Base-by-base conservation (phyloP, 306 rosid species). In the Prunus mira region DNA sequence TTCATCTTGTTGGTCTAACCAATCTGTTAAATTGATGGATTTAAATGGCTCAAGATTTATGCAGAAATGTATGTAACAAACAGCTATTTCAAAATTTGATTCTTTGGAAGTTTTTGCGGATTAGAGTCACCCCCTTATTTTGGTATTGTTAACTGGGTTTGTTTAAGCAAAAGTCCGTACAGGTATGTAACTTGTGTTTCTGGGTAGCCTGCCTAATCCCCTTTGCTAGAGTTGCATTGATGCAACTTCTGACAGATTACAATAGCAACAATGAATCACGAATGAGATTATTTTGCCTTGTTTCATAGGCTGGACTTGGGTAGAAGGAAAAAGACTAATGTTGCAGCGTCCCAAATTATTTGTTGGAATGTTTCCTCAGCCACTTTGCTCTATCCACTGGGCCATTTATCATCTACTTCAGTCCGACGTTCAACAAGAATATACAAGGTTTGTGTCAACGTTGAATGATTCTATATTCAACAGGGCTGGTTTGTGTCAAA, bases 21-120 rank as follows among this genome's bases (percentile, higher is more conserved):
- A 67, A 66, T 45, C 62, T 56, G 4, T 9, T 20, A 20, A 52
- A 14, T 52, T 52, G 5, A 64, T 32, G 4, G 17, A 17, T 58
- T 58, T 58, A 22, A 65, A 5, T 65, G 69, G 69, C 41, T 65
- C 69, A 17, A 65, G 70, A 18, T 66, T 66, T 24, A 41, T 65
- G 14, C 45, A n/a, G 3, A 65, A 19, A 9, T 12, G 22, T 20
- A 18, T 20, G 24, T 41, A 1, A 41, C 52, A 43, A 38, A 19
- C 0, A 2, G 20, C 56, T 51, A 5, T 51, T 51, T 51, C 8
- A 15, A 4, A 51, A 38, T 51, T 9, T 17, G 12, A 7, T 65
- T 34, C 47, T 32, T 17, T 32, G 68, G 28, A 64, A 32, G 22
- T 19, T 9, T 19, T 65, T 3, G 41, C 22, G 30, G 43, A 58